Evolutionary conservation across 208 protist genomes (phyloP).

Genomic region (Strigomonas culicis): DNA sequence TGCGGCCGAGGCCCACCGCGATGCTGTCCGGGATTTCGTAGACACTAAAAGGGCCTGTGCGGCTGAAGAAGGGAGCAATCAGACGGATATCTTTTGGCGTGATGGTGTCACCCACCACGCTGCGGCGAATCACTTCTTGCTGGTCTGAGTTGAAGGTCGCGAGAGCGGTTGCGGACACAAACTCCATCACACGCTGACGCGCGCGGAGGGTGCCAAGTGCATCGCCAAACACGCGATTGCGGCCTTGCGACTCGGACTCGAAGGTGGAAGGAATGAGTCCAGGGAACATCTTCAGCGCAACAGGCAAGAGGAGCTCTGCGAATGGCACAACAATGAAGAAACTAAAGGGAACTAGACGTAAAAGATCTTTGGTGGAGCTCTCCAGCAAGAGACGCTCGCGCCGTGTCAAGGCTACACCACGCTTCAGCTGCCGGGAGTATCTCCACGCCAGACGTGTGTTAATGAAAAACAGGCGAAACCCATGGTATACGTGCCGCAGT

Average conservation of each 20-base stretch:
- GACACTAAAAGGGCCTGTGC: constrained; percentile 79
- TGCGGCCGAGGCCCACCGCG: constrained; percentile 57
- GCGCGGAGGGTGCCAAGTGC: constrained; percentile 78
- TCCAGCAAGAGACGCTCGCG: constrained; percentile 89
- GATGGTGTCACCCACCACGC: constrained; percentile 72
- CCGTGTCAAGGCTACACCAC: constrained; percentile 79
- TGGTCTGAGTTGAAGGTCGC: constrained; percentile 75
- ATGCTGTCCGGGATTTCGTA: constrained; percentile 80
- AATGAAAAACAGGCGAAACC: constrained; percentile 86
- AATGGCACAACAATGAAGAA: constrained; percentile 97
- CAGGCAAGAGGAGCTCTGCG: constrained; percentile 94
- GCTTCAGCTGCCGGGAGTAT: constrained; percentile 82
- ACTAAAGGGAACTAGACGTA: constrained; percentile 96
- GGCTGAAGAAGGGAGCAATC: constrained; percentile 71
- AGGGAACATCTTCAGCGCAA: constrained; percentile 96
- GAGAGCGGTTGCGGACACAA: constrained; percentile 77
- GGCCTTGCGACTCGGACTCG: constrained; percentile 83
- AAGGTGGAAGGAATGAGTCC: constrained; percentile 96
- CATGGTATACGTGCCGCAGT: constrained; percentile 83
- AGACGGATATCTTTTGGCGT: constrained; percentile 70
- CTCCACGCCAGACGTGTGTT: constrained; percentile 87
- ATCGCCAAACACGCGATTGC: constrained; percentile 71
- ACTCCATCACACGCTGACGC: constrained; percentile 81
- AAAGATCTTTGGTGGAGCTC: constrained; percentile 91
- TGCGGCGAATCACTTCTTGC: constrained; percentile 75